Evolutionary conservation across 2,329 filamentous ascomycete genomes (phyloP).

Genomic region (Arthrocladium fulminans): DNA sequence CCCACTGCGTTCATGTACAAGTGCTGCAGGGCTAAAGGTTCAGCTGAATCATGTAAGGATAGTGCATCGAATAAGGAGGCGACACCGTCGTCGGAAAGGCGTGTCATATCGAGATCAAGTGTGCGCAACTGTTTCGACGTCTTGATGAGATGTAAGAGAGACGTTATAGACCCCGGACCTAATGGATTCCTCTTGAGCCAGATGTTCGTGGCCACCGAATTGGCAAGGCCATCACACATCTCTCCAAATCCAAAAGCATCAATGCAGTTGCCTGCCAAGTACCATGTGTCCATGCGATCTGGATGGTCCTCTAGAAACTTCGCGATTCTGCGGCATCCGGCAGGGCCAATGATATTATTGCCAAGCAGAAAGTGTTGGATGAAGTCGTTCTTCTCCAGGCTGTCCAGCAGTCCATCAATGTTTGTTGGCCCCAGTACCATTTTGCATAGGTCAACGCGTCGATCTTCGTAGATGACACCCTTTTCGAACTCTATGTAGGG

Average conservation of each 20-base stretch:
- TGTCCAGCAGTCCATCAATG: neutral
- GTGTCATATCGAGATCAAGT: neutral
- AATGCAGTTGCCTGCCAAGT: neutral
- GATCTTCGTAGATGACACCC: neutral
- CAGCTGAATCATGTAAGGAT: neutral
- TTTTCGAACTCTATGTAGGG: neutral
- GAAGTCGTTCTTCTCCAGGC: neutral
- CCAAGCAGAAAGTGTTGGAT: neutral
- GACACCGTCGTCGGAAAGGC: neutral
- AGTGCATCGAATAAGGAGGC: neutral
- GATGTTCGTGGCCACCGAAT: neutral
- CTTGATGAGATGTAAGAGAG: neutral
- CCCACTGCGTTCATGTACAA: neutral
- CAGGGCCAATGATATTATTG: neutral
- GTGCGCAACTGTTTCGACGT: neutral
- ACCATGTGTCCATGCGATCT: neutral
- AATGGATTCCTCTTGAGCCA: neutral
- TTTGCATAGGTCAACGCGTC: neutral
- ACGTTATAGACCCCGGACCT: neutral
- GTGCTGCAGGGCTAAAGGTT: neutral
- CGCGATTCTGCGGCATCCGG: neutral
- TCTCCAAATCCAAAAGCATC: neutral
- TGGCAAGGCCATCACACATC: neutral
- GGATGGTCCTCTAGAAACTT: neutral
- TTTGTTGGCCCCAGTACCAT: neutral